Base-by-base conservation (phyloP, 345 rosid genomes). In the Lagerstroemia speciosa region DNA sequence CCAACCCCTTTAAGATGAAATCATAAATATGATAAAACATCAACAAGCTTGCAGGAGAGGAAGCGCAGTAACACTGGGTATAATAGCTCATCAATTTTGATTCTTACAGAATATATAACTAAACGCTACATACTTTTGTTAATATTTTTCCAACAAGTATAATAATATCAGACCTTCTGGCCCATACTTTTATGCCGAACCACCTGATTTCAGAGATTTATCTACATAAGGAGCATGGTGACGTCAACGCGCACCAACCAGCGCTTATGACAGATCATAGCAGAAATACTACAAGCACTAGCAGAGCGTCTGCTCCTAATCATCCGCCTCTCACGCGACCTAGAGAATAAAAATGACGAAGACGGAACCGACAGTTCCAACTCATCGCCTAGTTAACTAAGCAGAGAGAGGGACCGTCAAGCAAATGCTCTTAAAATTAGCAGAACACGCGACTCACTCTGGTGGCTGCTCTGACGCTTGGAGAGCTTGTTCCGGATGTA, bases 401-500 rank as follows among this genome's bases (percentile, higher is more conserved):
- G 20, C 24, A 48, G 55, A 48, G 55, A 48, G 8, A 48, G 26
- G 6, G 55, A 9, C 5, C n/a, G n/a, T n/a, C n/a, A 15, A 58
- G 63, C 26, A 62, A 62, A 14, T 62, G 8, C n/a, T 3, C 20
- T 62, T 14, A 9, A 15, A 62, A 62, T 19, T 11, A 31, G 55
- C 38, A 62, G 22, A 62, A 6, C 17, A n/a, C n/a, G n/a, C 24
- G n/a, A 64, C 86, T 78, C 69, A 86, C 89, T 72, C 74, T 79
- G 77, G 77, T 30, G n/a, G n/a, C 71, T 67, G 33, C 66, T 84
- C 45, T 68, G 78, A 74, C 82, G 94, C 73, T 83, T 85, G 48
- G 96, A 87, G 70, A 89, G 86, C 81, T 83, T 93, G 85, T 80
- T 85, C 26, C 92, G 89, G 24, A 93, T 83, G 66, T 93, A 93